phyloP scores from a whole-genome alignment of 306 rosid species.

The Fragaria iinumae region DNA sequence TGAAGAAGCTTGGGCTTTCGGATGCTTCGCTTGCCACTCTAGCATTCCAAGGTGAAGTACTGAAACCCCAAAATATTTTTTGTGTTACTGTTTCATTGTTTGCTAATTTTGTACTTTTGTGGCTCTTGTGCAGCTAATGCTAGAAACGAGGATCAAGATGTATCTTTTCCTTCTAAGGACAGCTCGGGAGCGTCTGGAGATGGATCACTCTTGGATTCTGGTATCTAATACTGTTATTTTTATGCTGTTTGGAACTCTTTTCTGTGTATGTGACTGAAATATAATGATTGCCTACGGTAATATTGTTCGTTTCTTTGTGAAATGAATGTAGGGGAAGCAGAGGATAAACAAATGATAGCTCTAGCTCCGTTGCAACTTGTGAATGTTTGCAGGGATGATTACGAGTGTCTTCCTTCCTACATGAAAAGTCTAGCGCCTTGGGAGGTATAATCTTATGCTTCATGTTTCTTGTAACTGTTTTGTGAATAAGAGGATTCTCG shows the following conservation, averaged over 20 bases:
- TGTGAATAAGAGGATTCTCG: no score
- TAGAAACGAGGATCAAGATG: slow-evolving; percentile 32
- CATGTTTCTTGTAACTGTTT: slow-evolving; percentile 9
- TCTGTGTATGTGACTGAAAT: no score
- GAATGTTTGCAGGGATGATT: slow-evolving; percentile 54
- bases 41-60: slow-evolving; percentile 62
- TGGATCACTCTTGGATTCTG: slow-evolving; percentile 26
- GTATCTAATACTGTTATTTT: slow-evolving; percentile 27
- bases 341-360: slow-evolving; percentile 31
- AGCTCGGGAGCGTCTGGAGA: slow-evolving; percentile 26
- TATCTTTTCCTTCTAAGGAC: slow-evolving; percentile 18
- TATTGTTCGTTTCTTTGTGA: background rate
- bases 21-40: slow-evolving; percentile 77
- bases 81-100: background rate
- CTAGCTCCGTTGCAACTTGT: slow-evolving; percentile 37
- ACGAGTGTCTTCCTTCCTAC: slow-evolving; percentile 71
- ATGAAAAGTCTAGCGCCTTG: slow-evolving; percentile 79
- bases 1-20: slow-evolving; percentile 72
- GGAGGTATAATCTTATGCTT: slow-evolving; percentile 63
- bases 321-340: slow-evolving; percentile 39
- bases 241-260: background rate
- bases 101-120: background rate
- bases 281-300: background rate
- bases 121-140: slow-evolving; percentile 29
- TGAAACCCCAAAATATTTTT: background rate